A percentile compares a stretch with the other conserved stretches of the same genome.
These are phyloP conservation scores for Dactylellina drechsleri DNA, from an alignment of 2,329 filamentous ascomycete species.

Conservation along the genomic window DNA sequence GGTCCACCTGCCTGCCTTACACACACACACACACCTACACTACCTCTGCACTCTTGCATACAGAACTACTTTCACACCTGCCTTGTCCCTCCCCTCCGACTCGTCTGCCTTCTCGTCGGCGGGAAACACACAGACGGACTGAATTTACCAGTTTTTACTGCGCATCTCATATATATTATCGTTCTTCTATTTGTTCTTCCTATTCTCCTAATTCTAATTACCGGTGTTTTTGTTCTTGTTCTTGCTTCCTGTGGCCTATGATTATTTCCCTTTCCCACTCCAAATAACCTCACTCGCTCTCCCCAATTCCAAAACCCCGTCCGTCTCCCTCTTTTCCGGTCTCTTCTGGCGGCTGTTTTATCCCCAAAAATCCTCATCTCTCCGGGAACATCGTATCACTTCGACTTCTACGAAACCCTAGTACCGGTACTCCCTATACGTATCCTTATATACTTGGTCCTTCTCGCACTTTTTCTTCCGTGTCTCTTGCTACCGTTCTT, in stretches of 20 bases:
- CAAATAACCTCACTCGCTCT: background rate
- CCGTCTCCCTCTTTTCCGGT: background rate
- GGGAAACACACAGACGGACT: background rate
- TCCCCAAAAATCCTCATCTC: no score
- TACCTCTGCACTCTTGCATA: no score
- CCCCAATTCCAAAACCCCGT: background rate
- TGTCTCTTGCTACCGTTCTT: background rate
- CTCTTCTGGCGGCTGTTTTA: no score
- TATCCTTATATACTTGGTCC: no score
- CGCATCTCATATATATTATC: background rate
- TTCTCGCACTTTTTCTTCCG: no score
- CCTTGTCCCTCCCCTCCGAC: background rate
- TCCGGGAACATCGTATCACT: background rate
- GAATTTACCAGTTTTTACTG: background rate
- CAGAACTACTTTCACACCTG: background rate
- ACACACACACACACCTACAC: no score
- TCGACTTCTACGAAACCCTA: background rate
- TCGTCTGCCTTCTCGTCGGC: conserved; percentile 12
- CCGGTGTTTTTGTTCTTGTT: no score
- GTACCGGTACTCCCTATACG: no score
- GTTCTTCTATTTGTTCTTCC: background rate
- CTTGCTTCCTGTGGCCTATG: background rate
- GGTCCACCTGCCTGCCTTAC: conserved; percentile 43
- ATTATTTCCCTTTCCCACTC: background rate
- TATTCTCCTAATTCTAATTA: background rate